Base-by-base conservation (phyloP, 2,329 filamentous ascomycete species). In the Pseudocercospora ulei region DNA sequence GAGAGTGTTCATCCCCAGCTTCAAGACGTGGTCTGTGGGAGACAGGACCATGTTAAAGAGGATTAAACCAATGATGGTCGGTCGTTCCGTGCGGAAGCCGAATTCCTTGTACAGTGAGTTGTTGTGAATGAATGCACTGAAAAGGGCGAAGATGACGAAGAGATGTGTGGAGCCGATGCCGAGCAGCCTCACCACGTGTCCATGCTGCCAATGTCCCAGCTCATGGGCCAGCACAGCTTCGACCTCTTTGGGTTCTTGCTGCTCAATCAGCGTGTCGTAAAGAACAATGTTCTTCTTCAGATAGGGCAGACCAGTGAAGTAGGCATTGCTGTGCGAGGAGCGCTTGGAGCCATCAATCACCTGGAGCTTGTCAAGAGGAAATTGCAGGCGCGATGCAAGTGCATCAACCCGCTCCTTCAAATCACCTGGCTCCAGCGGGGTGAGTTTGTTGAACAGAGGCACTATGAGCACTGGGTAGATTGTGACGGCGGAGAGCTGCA, bases 241-340 rank as follows among this genome's bases (percentile, higher is more conserved):
- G 25, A 98, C 87, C 64, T 98, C 90, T 57, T 90, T 74, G 3
- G 82, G 78, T 47, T 87, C 77, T 61, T 82, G 90, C 75, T 96
- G 94, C 65, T 95, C 88, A 47, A 98, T 86, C 48, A 98, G 67
- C 3, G 92, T 98, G 61, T 98, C 90, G 62, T 94, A 98, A 59
- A 98, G 92, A 57, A 98, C 90, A 68, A 98, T 98, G 69, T 96
- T 92, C 70, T 96, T 92, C 75, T 96, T 96, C 75, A 95, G 95
- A 87, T 88, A 98, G 26, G 90, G 90, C 39, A 98, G 75, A 44
- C 90, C 90, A 55, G 92, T 95, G 68, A 98, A 98, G 65, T 92
- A 93, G 12, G 84, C 83, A 58, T 93, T 93, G 66, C 80, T 86
- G 66, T 93, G 84, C 14, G 82, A 81, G 58, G 80, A 85, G 53